Evolutionary conservation across 2,329 filamentous ascomycete genomes (phyloP), one percentile per base, ranked within the genome.

Genomic region (Dothidotthia symphoricarpi): DNA sequence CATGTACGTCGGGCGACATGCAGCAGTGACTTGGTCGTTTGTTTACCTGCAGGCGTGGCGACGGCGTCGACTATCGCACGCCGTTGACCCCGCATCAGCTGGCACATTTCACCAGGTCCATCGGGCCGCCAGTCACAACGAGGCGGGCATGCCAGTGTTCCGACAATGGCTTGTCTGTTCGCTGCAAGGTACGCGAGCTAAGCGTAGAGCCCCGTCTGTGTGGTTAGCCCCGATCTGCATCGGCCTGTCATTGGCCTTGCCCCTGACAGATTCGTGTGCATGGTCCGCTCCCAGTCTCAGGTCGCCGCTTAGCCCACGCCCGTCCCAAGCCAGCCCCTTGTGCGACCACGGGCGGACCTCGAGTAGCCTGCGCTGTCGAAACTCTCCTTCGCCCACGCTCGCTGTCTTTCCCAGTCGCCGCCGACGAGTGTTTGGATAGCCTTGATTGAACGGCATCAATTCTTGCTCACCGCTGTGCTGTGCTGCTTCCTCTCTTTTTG

Each of bases 401-500:
- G 47, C 48, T 49, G 46, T 43, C 47, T 47, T 56, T 51, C 53
- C 46, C 53, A 53, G 55, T 53, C 53, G 53, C 49, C 52, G 41
- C 45, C 48, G 49, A 46, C 54, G 47, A 49, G 52, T 45, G 54
- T 46, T 49, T 51, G 52, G 54, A 53, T 52, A 60, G 59, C 54
- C 55, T 63, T 57, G 58, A 43, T 34, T 39, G 38, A 28, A 39
- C 47, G 47, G 31, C 44, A 35, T 45, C 36, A 26, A 29, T 40
- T 33, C 39, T 34, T 28, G 55, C 57, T 59, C 59, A 59, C 63
- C 49, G 61, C 60, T 56, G 57, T 39, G 61, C 60, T 55, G 61
- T 63, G 59, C 56, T 63, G 57, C 59, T 60, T 57, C 47, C 62
- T 54, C 52, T 63, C 62, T 35, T 63, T 64, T 53, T 34, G 39